Conservation (phyloP, 2,329 filamentous ascomycete genomes). For the Beauveria pseudobassiana region DNA sequence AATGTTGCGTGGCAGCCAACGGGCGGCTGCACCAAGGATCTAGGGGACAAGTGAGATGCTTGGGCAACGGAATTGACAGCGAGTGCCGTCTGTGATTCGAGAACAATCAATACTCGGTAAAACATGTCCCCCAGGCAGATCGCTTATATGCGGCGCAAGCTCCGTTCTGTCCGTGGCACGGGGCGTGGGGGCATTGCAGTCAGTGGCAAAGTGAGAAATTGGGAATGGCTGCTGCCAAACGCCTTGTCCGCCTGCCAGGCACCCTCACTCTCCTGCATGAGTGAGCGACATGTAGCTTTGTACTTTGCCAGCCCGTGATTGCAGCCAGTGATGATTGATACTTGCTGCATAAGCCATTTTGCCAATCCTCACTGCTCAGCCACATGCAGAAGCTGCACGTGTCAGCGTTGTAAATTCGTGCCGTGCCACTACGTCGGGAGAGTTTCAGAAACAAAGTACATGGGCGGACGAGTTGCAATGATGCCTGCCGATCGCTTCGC, state of each 20-base stretch:
- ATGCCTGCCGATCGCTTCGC: too few species aligned
- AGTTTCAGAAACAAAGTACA: too few species aligned
- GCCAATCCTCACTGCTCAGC: neutral
- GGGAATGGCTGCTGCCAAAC: conserved; percentile 2
- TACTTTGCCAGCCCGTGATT: neutral
- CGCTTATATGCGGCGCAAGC: neutral
- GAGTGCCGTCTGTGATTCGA: too few species aligned
- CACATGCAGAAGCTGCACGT: neutral
- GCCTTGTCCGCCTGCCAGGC: conserved; percentile 2
- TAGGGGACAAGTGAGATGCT: neutral
- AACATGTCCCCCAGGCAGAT: neutral
- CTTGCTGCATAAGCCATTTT: neutral
- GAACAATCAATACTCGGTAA: too few species aligned
- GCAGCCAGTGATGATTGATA: neutral
- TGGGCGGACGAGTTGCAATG: too few species aligned
- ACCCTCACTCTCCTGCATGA: neutral
- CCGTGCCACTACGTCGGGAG: too few species aligned
- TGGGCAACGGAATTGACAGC: too few species aligned
- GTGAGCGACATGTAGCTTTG: neutral
- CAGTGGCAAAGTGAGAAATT: neutral
- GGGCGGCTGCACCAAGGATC: too few species aligned
- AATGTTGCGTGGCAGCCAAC: too few species aligned
- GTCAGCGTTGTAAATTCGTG: neutral
- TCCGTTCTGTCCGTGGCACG: neutral
- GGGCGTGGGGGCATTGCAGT: neutral